Base-by-base conservation (phyloP, 352 stramenopile species). In the Globisporangium iwayamae region DNA sequence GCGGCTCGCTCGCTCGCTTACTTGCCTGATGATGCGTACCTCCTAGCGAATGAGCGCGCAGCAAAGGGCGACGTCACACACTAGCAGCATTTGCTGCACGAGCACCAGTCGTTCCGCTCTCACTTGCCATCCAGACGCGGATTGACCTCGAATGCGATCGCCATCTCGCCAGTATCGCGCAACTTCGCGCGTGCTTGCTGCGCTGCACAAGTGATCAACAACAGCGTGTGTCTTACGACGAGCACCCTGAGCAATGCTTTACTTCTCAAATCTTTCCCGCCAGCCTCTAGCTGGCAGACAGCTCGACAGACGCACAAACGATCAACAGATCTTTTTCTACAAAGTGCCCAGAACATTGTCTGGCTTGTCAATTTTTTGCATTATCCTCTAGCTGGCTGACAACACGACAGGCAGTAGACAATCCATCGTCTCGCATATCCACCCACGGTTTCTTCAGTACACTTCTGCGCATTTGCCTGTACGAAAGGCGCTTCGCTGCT, bases 1-100 rank as follows among this genome's bases (percentile, higher is more conserved):
- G 34, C 34, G 34, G 34, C 34, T 38, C 34, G 30, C 25, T 20
- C 14, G 25, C 25, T 28, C 25, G 25, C 25, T 28, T 28, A 28
- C 25, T 28, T 28, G 25, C 25, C 25, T 28, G 16, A 41, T 56
- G 50, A 56, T 56, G 50, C 50, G 14, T 16, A 56, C 7, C 14
- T 14, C 50, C 28, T 22, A 36, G 50, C 50, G 50, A 56, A 56
- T 56, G 50, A 56, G 14, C 28, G 50, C 6, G 28, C 28, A 41
- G 50, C 28, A 56, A 28, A 7, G 10, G 50, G 50, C 25, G 50
- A 56, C 28, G 50, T 56, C 50, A 56, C 50, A 0, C 28, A 14
- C 34, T 56, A 28, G 50, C 50, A 18, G 7, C 8, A 41, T 6
- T 14, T 20, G 28, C 14, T 20, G 25, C 50, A 28, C 16, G 25